Evolutionary conservation across 371 early-diverging fungal species (phyloP), one percentile per base, ranked within the genome.

Genomic region (Umbelopsis sp.): DNA sequence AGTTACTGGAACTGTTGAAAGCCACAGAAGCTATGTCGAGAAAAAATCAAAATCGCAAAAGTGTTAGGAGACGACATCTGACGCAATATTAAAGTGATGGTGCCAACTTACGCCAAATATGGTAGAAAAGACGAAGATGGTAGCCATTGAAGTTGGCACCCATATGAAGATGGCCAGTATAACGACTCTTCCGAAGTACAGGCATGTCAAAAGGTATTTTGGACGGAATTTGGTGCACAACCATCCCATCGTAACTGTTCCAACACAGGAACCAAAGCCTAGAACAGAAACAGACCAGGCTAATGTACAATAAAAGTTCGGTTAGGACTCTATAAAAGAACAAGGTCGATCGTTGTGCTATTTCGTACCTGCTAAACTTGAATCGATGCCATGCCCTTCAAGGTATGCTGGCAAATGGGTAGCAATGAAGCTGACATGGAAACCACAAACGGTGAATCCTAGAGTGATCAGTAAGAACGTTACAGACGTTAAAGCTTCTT

Each of bases 71-170:
- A 12, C 7, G 7, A 12, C 41, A 12, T 3, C 4, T 10, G 41
- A 41, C 41, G 41, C 41, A 10, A 7, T 41, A 41, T 41, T 3
- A 12, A 7, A 41, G 12, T 41, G 41, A 41, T n/a, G 16, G 9
- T 44, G 35, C 45, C 45, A 9, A 70, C 85, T 74, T 69, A 86
- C 86, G 6, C 87, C 87, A 71, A 86, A 78, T 29, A 87, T 84
- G 38, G 86, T 82, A 8, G 85, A 72, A 41, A 83, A 83, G 12
- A 85, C 76, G 12, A 76, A 50, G 0, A 73, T 73, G 2, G 72
- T 75, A 1, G 72, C 67, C 7, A 75, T 29, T 0, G 80, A 75
- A 1, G 70, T 37, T 12, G 74, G 75, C 29, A 71, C 46, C 37
- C 70, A 79, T 2, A 73, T n/a, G 29, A 79, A 53, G 44, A 75